These are phyloP conservation scores for Lycium ferocissimum DNA, from an alignment of 257 asterid genomes.

Conservation along the genomic window DNA sequence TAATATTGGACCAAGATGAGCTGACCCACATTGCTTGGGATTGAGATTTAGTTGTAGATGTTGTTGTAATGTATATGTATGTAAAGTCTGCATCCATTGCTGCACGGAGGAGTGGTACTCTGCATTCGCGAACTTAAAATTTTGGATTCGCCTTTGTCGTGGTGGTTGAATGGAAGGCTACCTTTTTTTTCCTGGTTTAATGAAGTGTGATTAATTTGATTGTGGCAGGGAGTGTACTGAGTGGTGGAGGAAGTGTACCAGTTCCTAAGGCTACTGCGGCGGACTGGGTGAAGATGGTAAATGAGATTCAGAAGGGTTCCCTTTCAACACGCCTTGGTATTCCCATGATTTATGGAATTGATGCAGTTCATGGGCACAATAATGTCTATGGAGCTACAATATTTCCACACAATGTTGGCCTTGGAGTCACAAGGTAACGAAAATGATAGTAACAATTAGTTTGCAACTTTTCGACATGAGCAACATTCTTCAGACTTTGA, in stretches of 20 bases:
- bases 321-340: conserved; percentile 40
- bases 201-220: conserved; percentile 26
- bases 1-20: neutral
- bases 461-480: neutral
- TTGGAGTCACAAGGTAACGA: conserved; percentile 37
- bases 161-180: conserved; percentile 8
- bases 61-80: neutral
- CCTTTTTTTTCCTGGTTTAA: neutral
- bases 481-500: neutral
- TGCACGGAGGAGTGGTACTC: neutral
- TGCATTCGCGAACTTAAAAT: neutral
- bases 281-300: conserved; percentile 37
- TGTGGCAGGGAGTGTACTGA: conserved; percentile 41
- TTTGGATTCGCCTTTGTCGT: neutral
- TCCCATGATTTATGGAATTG: conserved; percentile 41
- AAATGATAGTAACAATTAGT: neutral
- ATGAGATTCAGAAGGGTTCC: conserved; percentile 33
- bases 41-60: neutral
- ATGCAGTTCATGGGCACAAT: conserved; percentile 38
- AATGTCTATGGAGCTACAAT: conserved; percentile 39
- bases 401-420: conserved; percentile 43
- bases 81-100: neutral
- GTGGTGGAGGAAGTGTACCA: conserved; percentile 42
- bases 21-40: neutral
- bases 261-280: conserved; percentile 35